Percentiles rank a stretch among this genome's conserved stretches.
Conservation (phyloP, 257 asterid genomes). For the Capsicum rhomboideum region DNA sequence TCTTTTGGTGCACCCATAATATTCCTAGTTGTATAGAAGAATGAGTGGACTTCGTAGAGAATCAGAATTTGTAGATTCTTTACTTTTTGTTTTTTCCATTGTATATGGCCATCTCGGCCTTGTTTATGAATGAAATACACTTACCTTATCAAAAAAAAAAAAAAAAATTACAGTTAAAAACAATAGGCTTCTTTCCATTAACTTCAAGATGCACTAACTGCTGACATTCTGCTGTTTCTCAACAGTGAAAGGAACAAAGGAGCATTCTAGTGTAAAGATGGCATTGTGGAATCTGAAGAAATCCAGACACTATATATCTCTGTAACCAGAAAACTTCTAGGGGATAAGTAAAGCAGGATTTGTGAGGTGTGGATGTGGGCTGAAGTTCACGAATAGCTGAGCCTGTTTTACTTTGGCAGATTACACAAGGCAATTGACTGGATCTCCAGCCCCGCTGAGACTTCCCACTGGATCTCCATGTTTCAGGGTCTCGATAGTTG, state of each 20-base stretch:
- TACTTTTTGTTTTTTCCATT: no score
- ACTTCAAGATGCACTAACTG: not conserved
- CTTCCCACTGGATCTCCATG: not conserved
- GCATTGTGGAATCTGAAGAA: not conserved
- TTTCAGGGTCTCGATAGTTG: not conserved
- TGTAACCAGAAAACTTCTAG: not conserved
- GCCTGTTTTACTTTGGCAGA: not conserved
- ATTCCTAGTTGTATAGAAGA: no score
- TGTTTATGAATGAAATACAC: no score
- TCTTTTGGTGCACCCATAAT: no score
- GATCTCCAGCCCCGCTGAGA: not conserved
- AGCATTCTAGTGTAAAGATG: not conserved
- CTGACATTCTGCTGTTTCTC: not conserved
- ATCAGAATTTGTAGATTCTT: no score
- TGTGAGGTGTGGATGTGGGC: not conserved
- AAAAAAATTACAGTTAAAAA: not conserved
- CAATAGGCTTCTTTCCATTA: not conserved
- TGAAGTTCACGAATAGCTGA: not conserved
- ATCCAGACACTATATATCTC: not conserved
- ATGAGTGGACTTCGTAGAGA: no score
- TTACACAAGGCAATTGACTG: not conserved
- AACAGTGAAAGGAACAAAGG: not conserved
- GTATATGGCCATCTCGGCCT: no score
- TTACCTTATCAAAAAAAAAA: no score
- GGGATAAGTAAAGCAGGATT: not conserved